phyloP scores from a whole-genome alignment of 305 asterid genomes.

The Fraxinus paxiana region DNA sequence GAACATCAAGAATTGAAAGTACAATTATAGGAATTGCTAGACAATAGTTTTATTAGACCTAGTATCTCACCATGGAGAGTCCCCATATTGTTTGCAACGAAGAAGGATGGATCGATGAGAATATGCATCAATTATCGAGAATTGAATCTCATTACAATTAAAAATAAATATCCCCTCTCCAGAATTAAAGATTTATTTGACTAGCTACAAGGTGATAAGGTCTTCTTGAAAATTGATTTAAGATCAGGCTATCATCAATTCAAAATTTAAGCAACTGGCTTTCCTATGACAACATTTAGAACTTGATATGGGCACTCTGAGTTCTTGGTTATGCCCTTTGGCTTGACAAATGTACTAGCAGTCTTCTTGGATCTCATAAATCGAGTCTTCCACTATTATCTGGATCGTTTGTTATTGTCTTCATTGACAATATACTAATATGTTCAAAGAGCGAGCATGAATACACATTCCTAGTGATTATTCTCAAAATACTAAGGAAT shows the following conservation, averaged over 20 bases:
- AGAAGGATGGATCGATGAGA: too few relatives aligned
- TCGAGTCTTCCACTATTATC: neutral
- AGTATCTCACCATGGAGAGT: too few relatives aligned
- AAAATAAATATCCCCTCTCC: too few relatives aligned
- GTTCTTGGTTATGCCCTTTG: neutral
- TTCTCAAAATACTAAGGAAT: too few relatives aligned
- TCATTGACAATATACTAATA: neutral
- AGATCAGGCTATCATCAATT: neutral
- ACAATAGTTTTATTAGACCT: too few relatives aligned
- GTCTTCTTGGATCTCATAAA: neutral
- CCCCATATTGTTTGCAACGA: too few relatives aligned
- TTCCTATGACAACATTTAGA: too few relatives aligned
- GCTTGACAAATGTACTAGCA: neutral
- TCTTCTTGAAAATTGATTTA: too few relatives aligned
- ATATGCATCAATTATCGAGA: too few relatives aligned
- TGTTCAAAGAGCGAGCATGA: neutral
- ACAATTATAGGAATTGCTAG: too few relatives aligned
- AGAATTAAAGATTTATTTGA: neutral
- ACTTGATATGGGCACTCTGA: neutral
- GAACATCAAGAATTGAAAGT: too few relatives aligned
- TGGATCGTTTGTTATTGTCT: neutral
- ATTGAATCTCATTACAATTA: too few relatives aligned
- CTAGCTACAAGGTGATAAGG: neutral
- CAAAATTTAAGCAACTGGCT: neutral
- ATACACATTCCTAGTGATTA: neutral